Evolutionary conservation across 345 rosid genomes (phyloP).

Genomic region (Eucalyptus erythrocorys): DNA sequence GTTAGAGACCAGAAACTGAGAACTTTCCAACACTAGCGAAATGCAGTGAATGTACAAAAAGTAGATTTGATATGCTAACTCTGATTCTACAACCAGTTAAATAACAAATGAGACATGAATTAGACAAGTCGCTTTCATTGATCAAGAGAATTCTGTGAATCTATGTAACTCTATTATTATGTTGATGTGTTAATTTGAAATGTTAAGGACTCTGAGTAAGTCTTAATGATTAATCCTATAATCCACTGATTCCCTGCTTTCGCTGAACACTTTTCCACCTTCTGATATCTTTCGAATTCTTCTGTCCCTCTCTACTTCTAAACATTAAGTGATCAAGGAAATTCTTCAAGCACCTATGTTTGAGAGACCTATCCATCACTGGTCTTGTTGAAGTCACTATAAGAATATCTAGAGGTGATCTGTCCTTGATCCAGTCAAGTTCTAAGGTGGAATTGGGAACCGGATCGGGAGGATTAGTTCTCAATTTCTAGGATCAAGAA

Average conservation of each 20-base stretch:
- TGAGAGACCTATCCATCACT: background rate
- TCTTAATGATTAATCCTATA: background rate
- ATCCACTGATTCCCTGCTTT: background rate
- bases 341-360: background rate
- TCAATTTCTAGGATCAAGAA: too few species aligned
- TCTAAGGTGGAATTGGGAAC: too few species aligned
- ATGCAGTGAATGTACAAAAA: background rate
- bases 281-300: background rate
- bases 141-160: background rate
- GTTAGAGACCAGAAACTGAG: background rate
- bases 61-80: background rate
- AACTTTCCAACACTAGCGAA: background rate
- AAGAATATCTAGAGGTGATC: too few species aligned
- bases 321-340: background rate
- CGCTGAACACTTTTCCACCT: background rate
- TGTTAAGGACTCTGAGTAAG: background rate
- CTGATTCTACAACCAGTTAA: background rate
- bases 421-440: accelerated
- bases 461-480: accelerated
- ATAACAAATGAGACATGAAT: background rate
- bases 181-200: background rate
- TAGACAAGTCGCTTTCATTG: background rate
- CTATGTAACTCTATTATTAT: background rate
- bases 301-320: background rate
- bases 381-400: background rate